Evolutionary conservation across 2,329 filamentous ascomycete species (phyloP).

Genomic region (Didymella pomorum): DNA sequence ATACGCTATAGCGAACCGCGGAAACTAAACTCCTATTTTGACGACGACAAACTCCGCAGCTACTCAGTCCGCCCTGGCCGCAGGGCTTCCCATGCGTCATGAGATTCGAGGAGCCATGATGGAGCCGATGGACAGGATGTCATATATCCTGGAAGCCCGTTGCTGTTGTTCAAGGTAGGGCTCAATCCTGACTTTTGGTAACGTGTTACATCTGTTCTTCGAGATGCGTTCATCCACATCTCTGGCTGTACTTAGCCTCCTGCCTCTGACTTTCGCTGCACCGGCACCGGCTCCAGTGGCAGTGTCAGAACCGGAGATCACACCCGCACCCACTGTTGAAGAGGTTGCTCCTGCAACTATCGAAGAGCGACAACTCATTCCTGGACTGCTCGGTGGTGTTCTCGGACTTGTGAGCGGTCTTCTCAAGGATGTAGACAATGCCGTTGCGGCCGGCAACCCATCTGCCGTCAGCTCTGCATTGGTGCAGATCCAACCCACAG

Average conservation of each 20-base stretch:
- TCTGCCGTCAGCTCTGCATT: constrained; percentile 24
- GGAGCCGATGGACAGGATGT: not conserved
- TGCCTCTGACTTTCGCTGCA: constrained; percentile 20
- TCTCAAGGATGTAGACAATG: constrained; percentile 24
- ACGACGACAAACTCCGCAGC: not conserved
- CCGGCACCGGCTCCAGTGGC: constrained; percentile 19
- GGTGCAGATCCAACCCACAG: constrained; percentile 24
- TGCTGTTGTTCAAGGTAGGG: not conserved
- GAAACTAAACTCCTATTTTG: not conserved
- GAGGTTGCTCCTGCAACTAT: constrained; percentile 8
- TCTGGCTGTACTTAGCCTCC: constrained; percentile 24
- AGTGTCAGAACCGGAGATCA: constrained; percentile 7
- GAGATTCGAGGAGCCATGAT: not conserved
- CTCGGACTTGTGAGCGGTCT: constrained; percentile 15
- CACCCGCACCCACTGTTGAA: constrained; percentile 15
- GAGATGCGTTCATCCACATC: constrained; percentile 23
- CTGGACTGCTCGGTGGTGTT: constrained; percentile 19
- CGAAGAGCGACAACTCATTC: constrained; percentile 27
- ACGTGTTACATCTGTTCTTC: not conserved
- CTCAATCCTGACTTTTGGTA: not conserved
- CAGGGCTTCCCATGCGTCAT: constrained; percentile 6
- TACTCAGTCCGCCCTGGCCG: not conserved
- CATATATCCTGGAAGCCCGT: constrained; percentile 3
- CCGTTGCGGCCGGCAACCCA: constrained; percentile 26
- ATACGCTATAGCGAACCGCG: constrained; percentile 2